phyloP scores from a whole-genome alignment of 2,329 filamentous ascomycete genomes.

The Aureobasidium sp. region DNA sequence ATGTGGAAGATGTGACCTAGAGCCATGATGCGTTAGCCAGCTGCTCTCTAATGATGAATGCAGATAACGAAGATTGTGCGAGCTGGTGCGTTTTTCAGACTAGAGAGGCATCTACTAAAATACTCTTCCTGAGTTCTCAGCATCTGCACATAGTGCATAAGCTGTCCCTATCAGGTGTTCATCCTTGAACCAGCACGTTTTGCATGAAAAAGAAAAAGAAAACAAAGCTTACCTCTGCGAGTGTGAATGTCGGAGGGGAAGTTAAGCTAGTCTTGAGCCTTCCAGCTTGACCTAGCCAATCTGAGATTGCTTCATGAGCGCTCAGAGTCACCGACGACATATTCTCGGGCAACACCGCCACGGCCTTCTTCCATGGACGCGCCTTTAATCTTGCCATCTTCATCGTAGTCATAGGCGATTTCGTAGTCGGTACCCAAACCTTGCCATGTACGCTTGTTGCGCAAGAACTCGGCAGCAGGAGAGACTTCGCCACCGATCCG shows the following conservation, averaged over 20 bases:
- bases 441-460: slow-evolving; percentile 78
- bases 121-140: slow-evolving; percentile 82
- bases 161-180: slow-evolving; percentile 99
- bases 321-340: slow-evolving; percentile 57
- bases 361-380: slow-evolving; percentile 76
- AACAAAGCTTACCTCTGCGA: slow-evolving; percentile 64
- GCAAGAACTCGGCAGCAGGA: slow-evolving; percentile 80
- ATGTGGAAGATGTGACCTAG: neutral
- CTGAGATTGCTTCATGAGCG: neutral
- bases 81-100: slow-evolving; percentile 50
- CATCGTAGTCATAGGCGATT: slow-evolving; percentile 50
- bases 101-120: slow-evolving; percentile 99
- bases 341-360: slow-evolving; percentile 81
- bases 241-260: no score
- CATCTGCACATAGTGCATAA: slow-evolving; percentile 78
- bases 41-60: neutral
- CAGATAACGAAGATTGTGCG: neutral
- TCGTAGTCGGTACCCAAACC: slow-evolving; percentile 82
- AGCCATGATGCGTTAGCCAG: neutral
- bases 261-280: no score
- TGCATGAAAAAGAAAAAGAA: slow-evolving; percentile 17
- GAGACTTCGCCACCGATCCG: slow-evolving; percentile 80
- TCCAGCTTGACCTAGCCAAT: neutral
- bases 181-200: slow-evolving; percentile 53
- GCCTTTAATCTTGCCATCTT: slow-evolving; percentile 42